Conservation (phyloP, 192 early-diverging fungal genomes). For the Podila epigama region DNA sequence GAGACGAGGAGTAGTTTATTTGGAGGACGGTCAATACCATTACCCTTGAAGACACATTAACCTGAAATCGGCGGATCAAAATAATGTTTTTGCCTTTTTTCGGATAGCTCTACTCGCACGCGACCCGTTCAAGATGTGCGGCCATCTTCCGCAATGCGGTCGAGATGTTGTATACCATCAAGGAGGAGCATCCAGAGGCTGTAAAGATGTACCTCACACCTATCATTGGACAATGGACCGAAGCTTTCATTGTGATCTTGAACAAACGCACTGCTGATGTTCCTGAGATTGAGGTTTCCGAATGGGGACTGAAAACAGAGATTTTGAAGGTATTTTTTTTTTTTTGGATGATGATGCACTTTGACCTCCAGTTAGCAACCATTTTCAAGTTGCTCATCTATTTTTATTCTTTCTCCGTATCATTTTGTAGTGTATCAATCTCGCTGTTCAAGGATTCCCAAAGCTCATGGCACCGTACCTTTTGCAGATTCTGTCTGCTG, state of each 20-base stretch:
- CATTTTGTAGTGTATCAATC: conserved; percentile 60
- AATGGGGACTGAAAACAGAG: conserved; percentile 75
- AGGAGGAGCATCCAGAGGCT: conserved; percentile 76
- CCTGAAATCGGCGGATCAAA: not conserved
- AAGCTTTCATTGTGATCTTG: conserved; percentile 70
- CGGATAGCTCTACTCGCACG: conserved; percentile 64
- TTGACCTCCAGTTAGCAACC: not conserved
- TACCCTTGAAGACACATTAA: not conserved
- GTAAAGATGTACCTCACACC: conserved; percentile 77
- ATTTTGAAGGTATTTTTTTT: conserved; percentile 64
- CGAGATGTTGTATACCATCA: conserved; percentile 83
- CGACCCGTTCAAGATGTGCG: conserved; percentile 78
- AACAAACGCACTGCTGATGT: conserved; percentile 56
- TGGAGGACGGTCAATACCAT: not conserved
- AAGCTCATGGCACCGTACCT: conserved; percentile 64
- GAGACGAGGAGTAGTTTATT: not conserved
- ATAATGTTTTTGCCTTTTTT: no score
- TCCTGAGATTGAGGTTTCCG: conserved; percentile 60
- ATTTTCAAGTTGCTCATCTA: not conserved
- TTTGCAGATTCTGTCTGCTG: conserved; percentile 62
- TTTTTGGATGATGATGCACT: not conserved
- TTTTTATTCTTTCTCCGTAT: not conserved
- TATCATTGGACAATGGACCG: conserved; percentile 81
- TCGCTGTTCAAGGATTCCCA: conserved; percentile 66
- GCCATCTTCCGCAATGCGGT: conserved; percentile 85